A percentile compares a stretch with the other conserved stretches of the same genome.
These are phyloP conservation scores for Vanderwaltozyma verrucispora DNA, from an alignment of 805 yeast species.

Conservation along the genomic window DNA sequence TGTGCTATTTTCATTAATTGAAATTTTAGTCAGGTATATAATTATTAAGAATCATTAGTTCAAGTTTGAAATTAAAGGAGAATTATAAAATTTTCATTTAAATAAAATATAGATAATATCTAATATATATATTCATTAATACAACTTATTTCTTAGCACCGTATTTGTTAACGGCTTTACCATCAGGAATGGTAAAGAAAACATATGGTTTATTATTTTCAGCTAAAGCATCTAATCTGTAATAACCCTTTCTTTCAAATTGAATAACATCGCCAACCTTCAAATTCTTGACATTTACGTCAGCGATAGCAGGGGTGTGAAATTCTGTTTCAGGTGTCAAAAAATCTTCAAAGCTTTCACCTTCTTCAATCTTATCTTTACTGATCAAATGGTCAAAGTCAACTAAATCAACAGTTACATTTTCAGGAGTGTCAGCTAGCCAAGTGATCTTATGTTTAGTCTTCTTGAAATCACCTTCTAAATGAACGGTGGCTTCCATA, in stretches of 20 bases:
- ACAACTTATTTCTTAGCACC: conserved; percentile 50
- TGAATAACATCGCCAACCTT: conserved; percentile 84
- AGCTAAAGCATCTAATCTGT: conserved; percentile 56
- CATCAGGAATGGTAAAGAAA: conserved; percentile 93
- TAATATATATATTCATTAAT: background rate
- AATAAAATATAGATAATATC: background rate
- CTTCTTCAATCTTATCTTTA: conserved; percentile 91
- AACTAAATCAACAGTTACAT: conserved; percentile 63
- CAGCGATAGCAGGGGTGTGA: conserved; percentile 68
- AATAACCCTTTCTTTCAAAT: conserved; percentile 96
- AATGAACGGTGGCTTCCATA: conserved; percentile 68
- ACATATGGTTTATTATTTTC: conserved; percentile 54
- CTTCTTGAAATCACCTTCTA: conserved; percentile 95
- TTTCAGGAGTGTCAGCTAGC: conserved; percentile 77
- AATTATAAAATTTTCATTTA: too few relatives aligned
- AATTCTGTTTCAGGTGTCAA: conserved; percentile 82
- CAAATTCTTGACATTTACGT: conserved; percentile 62
- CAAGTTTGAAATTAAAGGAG: too few relatives aligned
- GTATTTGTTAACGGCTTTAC: conserved; percentile 68
- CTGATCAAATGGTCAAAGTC: conserved; percentile 93
- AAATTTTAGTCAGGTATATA: conserved; percentile 50
- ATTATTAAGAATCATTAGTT: conserved; percentile 28
- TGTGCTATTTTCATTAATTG: conserved; percentile 64
- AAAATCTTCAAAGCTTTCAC: conserved; percentile 87
- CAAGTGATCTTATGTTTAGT: conserved; percentile 92